Conservation (phyloP, 192 early-diverging fungal genomes). For the Polychytrium aggregatum region DNA sequence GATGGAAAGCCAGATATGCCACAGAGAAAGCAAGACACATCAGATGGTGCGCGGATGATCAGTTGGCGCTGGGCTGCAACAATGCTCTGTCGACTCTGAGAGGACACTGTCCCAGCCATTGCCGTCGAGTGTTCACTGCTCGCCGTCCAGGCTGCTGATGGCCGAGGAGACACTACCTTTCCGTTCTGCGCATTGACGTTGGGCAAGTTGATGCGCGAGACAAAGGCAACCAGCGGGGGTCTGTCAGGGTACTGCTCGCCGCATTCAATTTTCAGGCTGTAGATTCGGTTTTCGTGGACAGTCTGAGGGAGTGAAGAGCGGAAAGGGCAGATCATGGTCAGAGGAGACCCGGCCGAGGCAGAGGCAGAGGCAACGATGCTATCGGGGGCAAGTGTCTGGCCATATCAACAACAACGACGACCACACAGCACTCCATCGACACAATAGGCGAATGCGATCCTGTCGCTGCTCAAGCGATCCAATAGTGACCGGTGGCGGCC, state of each 20-base stretch:
- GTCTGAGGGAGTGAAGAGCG: slow-evolving; percentile 39
- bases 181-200: slow-evolving; percentile 76
- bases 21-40: too few species aligned
- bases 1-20: not conserved
- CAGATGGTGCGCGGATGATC: too few species aligned
- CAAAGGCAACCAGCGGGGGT: slow-evolving; percentile 69
- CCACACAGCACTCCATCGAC: too few species aligned
- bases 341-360: not conserved
- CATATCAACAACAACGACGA: not conserved
- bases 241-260: slow-evolving; percentile 74
- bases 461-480: too few species aligned
- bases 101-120: too few species aligned
- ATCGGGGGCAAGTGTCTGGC: not conserved
- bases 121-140: too few species aligned
- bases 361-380: not conserved
- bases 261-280: slow-evolving; percentile 74
- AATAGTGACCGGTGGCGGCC: too few species aligned
- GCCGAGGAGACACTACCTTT: slow-evolving; percentile 42
- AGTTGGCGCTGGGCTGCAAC: too few species aligned
- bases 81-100: too few species aligned
- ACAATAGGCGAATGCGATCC: too few species aligned
- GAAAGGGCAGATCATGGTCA: not conserved
- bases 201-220: slow-evolving; percentile 75
- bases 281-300: slow-evolving; percentile 94
- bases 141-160: too few species aligned